Conservation (phyloP, 257 asterid species). For the Nicotiana undulata region DNA sequence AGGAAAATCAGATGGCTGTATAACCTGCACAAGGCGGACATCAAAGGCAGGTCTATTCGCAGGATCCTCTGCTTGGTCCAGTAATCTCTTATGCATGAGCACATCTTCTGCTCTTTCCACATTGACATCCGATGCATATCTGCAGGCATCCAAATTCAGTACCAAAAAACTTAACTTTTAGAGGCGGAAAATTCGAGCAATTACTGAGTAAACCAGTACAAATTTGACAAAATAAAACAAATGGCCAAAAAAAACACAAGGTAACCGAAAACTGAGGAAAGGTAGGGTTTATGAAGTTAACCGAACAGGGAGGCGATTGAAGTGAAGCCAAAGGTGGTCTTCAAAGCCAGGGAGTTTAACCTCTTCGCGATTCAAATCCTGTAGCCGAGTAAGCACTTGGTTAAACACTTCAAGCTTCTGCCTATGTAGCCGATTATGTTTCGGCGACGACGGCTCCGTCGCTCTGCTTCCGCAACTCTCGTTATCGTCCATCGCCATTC, state of each 20-base stretch:
- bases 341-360: conserved; percentile 40
- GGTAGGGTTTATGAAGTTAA: conserved; percentile 21
- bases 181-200: neutral
- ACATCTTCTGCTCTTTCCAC: conserved; percentile 58
- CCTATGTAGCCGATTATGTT: conserved; percentile 29
- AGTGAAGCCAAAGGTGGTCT: conserved; percentile 51
- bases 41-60: conserved; percentile 35
- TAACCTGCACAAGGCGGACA: conserved; percentile 48
- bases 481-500: conserved; percentile 28
- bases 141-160: conserved; percentile 3
- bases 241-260: neutral
- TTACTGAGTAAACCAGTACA: neutral
- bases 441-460: conserved; percentile 29
- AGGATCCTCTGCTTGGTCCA: conserved; percentile 37
- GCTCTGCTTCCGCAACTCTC: conserved; percentile 54
- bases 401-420: conserved; percentile 31
- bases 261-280: neutral
- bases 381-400: conserved; percentile 36
- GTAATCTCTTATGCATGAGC: conserved; percentile 34
- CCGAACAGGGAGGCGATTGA: conserved; percentile 45
- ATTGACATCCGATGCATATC: conserved; percentile 49
- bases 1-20: neutral
- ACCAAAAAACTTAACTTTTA: neutral
- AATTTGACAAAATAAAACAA: neutral
- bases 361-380: conserved; percentile 34